phyloP scores from a whole-genome alignment of 2,329 filamentous ascomycete species.

The Raffaelea arxii region DNA sequence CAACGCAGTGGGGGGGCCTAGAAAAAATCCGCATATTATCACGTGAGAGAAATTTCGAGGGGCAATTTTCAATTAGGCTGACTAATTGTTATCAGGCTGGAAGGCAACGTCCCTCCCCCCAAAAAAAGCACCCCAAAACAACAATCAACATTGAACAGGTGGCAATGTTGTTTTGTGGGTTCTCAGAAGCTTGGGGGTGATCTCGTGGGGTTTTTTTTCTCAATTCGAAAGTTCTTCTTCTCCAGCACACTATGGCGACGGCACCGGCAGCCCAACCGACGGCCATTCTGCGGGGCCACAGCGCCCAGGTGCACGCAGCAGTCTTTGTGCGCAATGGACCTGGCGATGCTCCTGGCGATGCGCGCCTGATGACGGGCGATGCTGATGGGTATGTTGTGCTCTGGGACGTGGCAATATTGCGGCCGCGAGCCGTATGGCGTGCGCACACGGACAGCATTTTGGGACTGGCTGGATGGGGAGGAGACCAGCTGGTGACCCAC shows the following conservation, averaged over 20 bases:
- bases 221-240: too few relatives aligned
- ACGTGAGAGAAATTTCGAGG: too few relatives aligned
- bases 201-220: too few relatives aligned
- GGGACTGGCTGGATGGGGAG: slow-evolving; percentile 60
- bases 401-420: slow-evolving; percentile 77
- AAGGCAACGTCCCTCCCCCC: too few relatives aligned
- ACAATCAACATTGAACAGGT: too few relatives aligned
- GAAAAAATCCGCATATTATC: too few relatives aligned
- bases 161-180: too few relatives aligned
- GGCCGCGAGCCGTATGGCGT: slow-evolving; percentile 75
- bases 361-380: slow-evolving; percentile 78
- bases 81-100: too few relatives aligned
- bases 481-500: slow-evolving; percentile 74
- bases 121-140: too few relatives aligned
- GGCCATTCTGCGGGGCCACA: slow-evolving; percentile 75
- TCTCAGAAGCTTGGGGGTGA: not conserved
- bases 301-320: slow-evolving; percentile 49
- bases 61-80: too few relatives aligned
- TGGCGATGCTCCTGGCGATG: slow-evolving; percentile 49
- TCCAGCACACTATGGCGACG: slow-evolving; percentile 6
- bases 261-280: slow-evolving; percentile 32
- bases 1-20: too few relatives aligned
- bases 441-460: slow-evolving; percentile 73
- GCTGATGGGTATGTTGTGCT: slow-evolving; percentile 80
- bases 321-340: slow-evolving; percentile 7